phyloP scores from a whole-genome alignment of 208 protist species.

The Trypanosoma melophagium region DNA sequence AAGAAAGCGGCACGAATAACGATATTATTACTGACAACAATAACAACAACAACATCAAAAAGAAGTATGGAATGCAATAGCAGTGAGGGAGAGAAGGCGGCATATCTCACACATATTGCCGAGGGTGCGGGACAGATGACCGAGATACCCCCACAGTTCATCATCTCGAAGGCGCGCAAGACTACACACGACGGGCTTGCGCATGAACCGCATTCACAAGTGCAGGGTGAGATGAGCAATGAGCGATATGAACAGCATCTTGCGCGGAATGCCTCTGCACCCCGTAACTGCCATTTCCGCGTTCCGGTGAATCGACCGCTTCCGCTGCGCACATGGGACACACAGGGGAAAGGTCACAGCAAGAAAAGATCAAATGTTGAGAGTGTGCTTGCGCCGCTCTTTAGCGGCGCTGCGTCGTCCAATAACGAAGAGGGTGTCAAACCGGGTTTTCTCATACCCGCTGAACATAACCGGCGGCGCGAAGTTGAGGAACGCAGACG shows the following conservation, averaged over 20 bases:
- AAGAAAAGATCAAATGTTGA: slow-evolving; percentile 20
- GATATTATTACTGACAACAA: no score
- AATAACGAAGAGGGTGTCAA: slow-evolving; percentile 16
- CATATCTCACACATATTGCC: background rate
- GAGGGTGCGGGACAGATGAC: slow-evolving; percentile 6
- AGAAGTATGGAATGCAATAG: slow-evolving; percentile 10
- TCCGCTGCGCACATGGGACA: slow-evolving; percentile 31
- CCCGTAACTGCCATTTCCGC: slow-evolving; percentile 12
- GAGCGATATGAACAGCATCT: slow-evolving; percentile 16
- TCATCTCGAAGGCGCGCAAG: background rate
- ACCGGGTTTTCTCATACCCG: slow-evolving; percentile 37
- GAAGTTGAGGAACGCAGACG: slow-evolving; percentile 30
- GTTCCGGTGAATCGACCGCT: slow-evolving; percentile 37
- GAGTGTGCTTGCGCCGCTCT: slow-evolving; percentile 53
- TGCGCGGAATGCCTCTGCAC: background rate
- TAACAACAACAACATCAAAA: no score
- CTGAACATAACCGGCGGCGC: slow-evolving; percentile 29
- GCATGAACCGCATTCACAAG: background rate
- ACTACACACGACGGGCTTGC: background rate
- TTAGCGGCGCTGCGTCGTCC: slow-evolving; percentile 21
- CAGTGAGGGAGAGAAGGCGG: slow-evolving; percentile 17
- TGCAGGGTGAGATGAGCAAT: slow-evolving; percentile 26
- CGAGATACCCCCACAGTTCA: slow-evolving; percentile 22
- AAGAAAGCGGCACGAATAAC: no score
- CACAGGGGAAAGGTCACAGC: slow-evolving; percentile 12